Percentiles rank a stretch among this genome's conserved stretches.
These are phyloP conservation scores for Penicillium capsulatum DNA, from an alignment of 2,329 filamentous ascomycete genomes.

Conservation along the genomic window DNA sequence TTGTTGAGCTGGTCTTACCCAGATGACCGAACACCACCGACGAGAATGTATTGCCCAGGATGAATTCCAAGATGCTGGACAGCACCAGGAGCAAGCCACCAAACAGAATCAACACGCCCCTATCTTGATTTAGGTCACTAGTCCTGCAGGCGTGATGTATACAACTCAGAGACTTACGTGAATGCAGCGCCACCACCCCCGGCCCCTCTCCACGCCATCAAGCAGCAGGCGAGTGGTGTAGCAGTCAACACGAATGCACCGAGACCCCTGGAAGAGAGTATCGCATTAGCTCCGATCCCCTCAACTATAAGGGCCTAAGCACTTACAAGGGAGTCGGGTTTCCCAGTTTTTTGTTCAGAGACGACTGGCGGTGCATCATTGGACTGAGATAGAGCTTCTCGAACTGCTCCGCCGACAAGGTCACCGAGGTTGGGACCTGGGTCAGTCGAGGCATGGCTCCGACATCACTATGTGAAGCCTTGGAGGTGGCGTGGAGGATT, in stretches of 20 bases:
- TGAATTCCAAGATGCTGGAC: constrained; percentile 32
- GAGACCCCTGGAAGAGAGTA: constrained; percentile 8
- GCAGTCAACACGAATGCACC: constrained; percentile 11
- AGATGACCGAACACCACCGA: constrained; percentile 24
- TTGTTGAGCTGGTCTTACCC: constrained; percentile 1
- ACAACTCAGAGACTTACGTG: constrained; percentile 8
- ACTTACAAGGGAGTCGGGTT: constrained; percentile 33
- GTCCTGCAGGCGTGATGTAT: constrained; percentile 5
- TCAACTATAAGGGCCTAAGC: neutral
- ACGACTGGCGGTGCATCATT: constrained; percentile 30
- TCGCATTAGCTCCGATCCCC: neutral
- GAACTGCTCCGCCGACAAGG: constrained; percentile 33
- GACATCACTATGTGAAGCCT: neutral
- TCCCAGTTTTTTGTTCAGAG: constrained; percentile 28
- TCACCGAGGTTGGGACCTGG: constrained; percentile 20
- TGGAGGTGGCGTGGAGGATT: neutral
- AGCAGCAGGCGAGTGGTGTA: constrained; percentile 8
- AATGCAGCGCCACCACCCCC: constrained; percentile 11
- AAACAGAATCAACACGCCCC: constrained; percentile 34
- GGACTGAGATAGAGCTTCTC: constrained; percentile 36
- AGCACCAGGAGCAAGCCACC: constrained; percentile 34
- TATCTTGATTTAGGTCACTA: constrained; percentile 6
- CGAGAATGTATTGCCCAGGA: constrained; percentile 33
- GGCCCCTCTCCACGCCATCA: constrained; percentile 14
- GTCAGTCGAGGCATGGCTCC: constrained; percentile 3